phyloP scores from a whole-genome alignment of 2,329 filamentous ascomycete species.

The Thermoascus crustaceus region DNA sequence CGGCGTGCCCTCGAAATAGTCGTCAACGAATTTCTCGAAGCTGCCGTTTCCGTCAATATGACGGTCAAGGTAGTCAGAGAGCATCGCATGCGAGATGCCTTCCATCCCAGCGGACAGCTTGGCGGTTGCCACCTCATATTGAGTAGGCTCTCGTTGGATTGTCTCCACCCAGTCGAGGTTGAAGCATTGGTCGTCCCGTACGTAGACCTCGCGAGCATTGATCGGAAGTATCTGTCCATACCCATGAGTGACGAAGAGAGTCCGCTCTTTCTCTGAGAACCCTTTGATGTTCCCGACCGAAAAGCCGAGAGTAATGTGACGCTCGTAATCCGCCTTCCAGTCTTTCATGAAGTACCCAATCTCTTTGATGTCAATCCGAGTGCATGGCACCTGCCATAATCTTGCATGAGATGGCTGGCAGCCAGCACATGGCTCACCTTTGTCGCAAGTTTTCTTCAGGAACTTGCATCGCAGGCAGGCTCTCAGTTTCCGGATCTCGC shows the following conservation, averaged over 20 bases:
- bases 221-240: conserved; percentile 91
- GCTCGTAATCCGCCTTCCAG: conserved; percentile 95
- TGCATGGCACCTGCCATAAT: conserved; percentile 96
- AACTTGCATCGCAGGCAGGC: conserved; percentile 96
- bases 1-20: conserved; percentile 90
- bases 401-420: conserved; percentile 93
- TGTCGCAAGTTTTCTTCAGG: conserved; percentile 98
- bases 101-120: conserved; percentile 83
- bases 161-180: conserved; percentile 90
- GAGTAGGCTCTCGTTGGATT: conserved; percentile 62
- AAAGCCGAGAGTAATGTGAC: conserved; percentile 77
- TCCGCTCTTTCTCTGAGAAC: conserved; percentile 53
- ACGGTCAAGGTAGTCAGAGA: conserved; percentile 89
- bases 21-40: conserved; percentile 88
- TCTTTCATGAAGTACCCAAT: conserved; percentile 99
- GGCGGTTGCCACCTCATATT: conserved; percentile 81
- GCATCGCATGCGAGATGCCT: conserved; percentile 68
- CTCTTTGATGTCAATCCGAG: conserved; percentile 96
- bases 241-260: conserved; percentile 91
- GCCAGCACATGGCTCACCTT: conserved; percentile 89
- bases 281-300: conserved; percentile 95
- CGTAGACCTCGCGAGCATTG: conserved; percentile 86
- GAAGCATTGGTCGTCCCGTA: conserved; percentile 87
- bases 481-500: conserved; percentile 89
- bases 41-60: conserved; percentile 85